A percentile compares a stretch with the other conserved stretches of the same genome.
Conservation (phyloP, 306 rosid species). For the Senna tora region DNA sequence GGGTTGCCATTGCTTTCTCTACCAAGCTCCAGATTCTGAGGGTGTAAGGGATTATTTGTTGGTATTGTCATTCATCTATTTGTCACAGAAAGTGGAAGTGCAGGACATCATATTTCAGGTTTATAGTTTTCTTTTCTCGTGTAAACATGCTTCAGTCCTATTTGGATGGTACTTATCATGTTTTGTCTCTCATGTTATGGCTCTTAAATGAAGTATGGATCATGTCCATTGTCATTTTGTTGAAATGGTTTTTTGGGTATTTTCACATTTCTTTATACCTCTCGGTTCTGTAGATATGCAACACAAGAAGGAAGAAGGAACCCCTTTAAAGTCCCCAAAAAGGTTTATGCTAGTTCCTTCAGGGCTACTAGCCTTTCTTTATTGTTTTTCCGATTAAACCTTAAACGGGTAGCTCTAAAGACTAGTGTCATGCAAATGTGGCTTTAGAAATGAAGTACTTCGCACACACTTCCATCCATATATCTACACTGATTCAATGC, state of each 20-base stretch:
- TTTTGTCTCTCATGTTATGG: slow-evolving; percentile 1
- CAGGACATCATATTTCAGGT: slow-evolving; percentile 17
- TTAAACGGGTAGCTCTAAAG: background rate
- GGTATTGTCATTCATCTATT: background rate
- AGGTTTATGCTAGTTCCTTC: background rate
- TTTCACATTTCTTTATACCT: background rate
- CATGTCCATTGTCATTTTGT: background rate
- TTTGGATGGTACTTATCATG: background rate
- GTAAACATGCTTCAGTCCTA: background rate
- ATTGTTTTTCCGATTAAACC: slow-evolving; percentile 9
- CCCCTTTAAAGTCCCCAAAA: background rate
- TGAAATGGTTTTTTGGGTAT: background rate
- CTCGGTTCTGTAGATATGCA: background rate
- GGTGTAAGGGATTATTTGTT: slow-evolving; percentile 52
- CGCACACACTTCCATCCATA: background rate
- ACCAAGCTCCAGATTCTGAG: slow-evolving; percentile 96
- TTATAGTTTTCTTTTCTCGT: background rate
- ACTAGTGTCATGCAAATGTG: slow-evolving; percentile 2
- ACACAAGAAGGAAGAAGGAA: slow-evolving; percentile 26
- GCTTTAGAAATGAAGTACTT: slow-evolving; percentile 18
- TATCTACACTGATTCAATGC: background rate
- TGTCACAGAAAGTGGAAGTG: background rate
- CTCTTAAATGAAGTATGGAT: slow-evolving; percentile 16
- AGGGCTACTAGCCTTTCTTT: background rate
- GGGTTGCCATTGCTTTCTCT: slow-evolving; percentile 98